Base-by-base conservation (phyloP, 2,329 filamentous ascomycete genomes). In the Ambrosiella xylebori region DNA sequence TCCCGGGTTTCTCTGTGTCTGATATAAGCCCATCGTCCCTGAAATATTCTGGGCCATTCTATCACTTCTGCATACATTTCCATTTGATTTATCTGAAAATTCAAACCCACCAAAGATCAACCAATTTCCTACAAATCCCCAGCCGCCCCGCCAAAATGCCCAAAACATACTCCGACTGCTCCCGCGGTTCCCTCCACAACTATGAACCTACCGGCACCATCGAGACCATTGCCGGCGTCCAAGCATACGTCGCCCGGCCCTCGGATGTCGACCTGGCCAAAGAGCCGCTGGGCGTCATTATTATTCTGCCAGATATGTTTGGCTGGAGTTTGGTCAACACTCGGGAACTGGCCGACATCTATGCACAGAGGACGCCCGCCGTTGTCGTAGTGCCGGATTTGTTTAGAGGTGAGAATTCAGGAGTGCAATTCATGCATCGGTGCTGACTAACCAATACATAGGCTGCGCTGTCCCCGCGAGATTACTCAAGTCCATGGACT, bases 361-460 rank as follows among this genome's bases (percentile, higher is more conserved):
- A 77, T 62, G 76, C 76, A 15, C 68, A 69, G 63, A 71, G 71
- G 63, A 71, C 72, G 7, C 68, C 68, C 9, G 76, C 71, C 61
- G 67, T 67, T 3, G 76, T 80, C 13, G 74, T 76, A 59, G 62
- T 75, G 27, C 77, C 77, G 0, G 76, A 80, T 60, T 76, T 80
- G 57, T 78, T 79, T 65, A 61, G 65, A 5, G 68, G 68, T 67
- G 53, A 57, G 56, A 56, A 11, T n/a, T 17, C 39, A 52, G 40
- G 13, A 19, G 27, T 35, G 3, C n/a, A 27, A 15, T 44, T 55
- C 17, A 13, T 17, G 49, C 45, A 41, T 54, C 27, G 3, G 27
- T 27, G 27, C 27, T 27, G 27, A 12, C 49, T 39, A 36, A 49
- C 17, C 6, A 36, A 19, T 12, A 59, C 27, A 19, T n/a, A 66